phyloP scores from a whole-genome alignment of 352 stramenopile species.

The Phytophthora citricola region DNA sequence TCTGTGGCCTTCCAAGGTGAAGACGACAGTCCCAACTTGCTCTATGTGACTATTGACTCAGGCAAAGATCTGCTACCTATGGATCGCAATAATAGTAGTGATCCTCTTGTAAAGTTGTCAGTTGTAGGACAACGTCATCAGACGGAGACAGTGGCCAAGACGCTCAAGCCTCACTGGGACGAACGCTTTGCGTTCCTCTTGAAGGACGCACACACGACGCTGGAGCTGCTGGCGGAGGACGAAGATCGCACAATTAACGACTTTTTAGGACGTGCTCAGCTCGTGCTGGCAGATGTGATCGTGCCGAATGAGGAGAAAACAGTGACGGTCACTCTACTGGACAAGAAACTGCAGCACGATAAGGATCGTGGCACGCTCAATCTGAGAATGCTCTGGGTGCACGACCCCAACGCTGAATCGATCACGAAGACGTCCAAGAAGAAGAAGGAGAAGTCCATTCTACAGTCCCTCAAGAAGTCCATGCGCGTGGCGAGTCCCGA shows the following conservation, averaged over 20 bases:
- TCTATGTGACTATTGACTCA: conserved; percentile 79
- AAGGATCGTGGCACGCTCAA: conserved; percentile 68
- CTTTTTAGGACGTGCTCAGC: conserved; percentile 65
- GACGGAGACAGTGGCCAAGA: conserved; percentile 72
- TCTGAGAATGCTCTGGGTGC: conserved; percentile 59
- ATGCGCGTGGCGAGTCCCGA: conserved; percentile 51
- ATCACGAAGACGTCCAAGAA: conserved; percentile 51
- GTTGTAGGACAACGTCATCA: conserved; percentile 76
- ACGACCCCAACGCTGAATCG: conserved; percentile 52
- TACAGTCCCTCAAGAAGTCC: conserved; percentile 61
- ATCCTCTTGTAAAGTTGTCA: conserved; percentile 88
- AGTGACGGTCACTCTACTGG: conserved; percentile 53
- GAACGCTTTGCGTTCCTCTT: conserved; percentile 71
- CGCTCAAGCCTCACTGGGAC: conserved; percentile 81
- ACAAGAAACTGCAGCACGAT: conserved; percentile 62
- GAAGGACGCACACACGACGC: conserved; percentile 47
- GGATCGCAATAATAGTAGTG: conserved; percentile 78
- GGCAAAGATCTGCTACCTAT: conserved; percentile 82
- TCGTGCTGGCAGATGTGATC: conserved; percentile 57
- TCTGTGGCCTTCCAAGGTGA: conserved; percentile 17
- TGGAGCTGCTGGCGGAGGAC: conserved; percentile 71
- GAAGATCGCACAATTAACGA: conserved; percentile 79
- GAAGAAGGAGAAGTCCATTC: conserved; percentile 52
- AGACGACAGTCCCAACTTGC: conserved; percentile 51
- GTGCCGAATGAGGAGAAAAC: conserved; percentile 53